Evolutionary conservation across 1,284 basidiomycete genomes (phyloP).

Genomic region (Pseudozyma thailandica): DNA sequence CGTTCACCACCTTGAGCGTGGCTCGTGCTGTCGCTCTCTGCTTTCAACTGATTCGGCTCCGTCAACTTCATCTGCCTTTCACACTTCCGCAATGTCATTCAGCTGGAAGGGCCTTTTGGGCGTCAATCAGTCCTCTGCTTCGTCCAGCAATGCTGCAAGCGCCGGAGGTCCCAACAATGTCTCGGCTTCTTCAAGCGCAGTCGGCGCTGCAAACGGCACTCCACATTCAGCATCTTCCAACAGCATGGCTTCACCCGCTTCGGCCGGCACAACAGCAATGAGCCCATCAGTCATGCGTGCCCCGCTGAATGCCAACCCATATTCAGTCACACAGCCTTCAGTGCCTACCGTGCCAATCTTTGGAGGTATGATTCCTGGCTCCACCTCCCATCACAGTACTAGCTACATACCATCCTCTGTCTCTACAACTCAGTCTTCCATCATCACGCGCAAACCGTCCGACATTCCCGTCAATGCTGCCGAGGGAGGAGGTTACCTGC

Average conservation of each 20-base stretch:
- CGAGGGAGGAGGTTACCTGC: conserved; percentile 45
- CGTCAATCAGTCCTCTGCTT: conserved; percentile 30
- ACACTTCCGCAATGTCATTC: conserved; percentile 56
- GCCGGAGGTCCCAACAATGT: conserved; percentile 11
- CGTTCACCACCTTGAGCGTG: too few relatives aligned
- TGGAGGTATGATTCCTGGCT: conserved; percentile 23
- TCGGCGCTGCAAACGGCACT: conserved; percentile 1
- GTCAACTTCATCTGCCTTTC: not conserved
- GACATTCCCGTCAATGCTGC: conserved; percentile 38
- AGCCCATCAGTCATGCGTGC: conserved; percentile 17
- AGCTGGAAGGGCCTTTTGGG: conserved; percentile 64
- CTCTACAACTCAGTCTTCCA: conserved; percentile 31
- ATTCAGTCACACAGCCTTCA: conserved; percentile 11
- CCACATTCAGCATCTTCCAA: conserved; percentile 5
- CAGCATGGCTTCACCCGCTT: conserved; percentile 9
- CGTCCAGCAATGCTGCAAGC: conserved; percentile 20
- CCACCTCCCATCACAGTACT: conserved; percentile 38
- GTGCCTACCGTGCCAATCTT: conserved; percentile 22
- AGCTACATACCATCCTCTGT: conserved; percentile 42
- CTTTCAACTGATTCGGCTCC: not conserved
- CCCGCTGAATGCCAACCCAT: conserved; percentile 34
- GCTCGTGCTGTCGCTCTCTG: not conserved
- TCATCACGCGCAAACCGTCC: conserved; percentile 24
- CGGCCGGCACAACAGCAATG: conserved; percentile 18
- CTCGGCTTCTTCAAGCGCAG: conserved; percentile 13